Base-by-base conservation (phyloP, 2,329 filamentous ascomycete species). In the Simplicillium aogashimaense region DNA sequence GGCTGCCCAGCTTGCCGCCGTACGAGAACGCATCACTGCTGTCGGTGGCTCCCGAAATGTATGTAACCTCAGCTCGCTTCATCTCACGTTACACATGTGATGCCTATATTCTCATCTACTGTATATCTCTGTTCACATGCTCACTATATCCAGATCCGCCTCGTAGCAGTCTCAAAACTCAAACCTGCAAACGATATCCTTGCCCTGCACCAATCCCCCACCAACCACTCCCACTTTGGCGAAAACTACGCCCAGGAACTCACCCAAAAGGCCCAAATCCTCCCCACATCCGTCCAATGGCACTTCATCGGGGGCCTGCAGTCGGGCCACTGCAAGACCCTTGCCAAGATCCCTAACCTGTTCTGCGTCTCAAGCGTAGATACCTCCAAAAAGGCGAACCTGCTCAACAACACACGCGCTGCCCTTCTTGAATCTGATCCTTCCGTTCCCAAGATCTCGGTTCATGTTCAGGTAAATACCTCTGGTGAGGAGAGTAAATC, bases 221-320 rank as follows among this genome's bases (percentile, higher is more conserved):
- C 66, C 25, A 60, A 65, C 1, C 85, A 89, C 40, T 50, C 70
- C 14, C 86, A 98, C 64, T 97, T 97, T 60, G 92, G 92, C 52
- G 92, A 98, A 65, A 98, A 98, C 69, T 98, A 98, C 66, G 74
- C 83, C 4, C 85, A 90, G 63, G 92, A 98, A 62, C 75, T 98
- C 40, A 72, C 74, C 43, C 83, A 94, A 58, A 98, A 98, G 63
- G 83, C 87, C 2, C 73, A 75, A 29, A 58, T 95, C 15, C 74
- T 98, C 10, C 90, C 92, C 0, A 65, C 66, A 35, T 74, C 72
- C 29, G 84, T 98, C 49, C 74, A 74, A 52, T 98, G 92, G 92
- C 92, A 98, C 63, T 95, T 97, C 61, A 98, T 97, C 58, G 92
- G 92, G 31, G 87, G 85, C 0, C 66, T 98, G 31, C 92, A 98